Evolutionary conservation across 805 yeast species (phyloP).

Genomic region (Dipodascus albidus): DNA sequence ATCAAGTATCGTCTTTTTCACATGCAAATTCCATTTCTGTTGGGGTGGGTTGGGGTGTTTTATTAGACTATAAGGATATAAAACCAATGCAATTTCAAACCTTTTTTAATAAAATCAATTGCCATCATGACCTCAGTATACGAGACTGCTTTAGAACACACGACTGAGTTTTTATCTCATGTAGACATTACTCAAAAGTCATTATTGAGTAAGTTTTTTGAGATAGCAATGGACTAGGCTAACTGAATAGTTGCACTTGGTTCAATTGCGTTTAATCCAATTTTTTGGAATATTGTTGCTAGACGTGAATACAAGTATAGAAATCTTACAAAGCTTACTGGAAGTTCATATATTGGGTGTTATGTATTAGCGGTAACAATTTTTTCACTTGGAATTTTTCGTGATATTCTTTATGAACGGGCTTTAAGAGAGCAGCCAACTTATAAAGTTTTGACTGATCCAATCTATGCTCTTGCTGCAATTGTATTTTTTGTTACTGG

Average conservation of each 20-base stretch:
- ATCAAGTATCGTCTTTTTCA: neutral
- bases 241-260: constrained; percentile 45
- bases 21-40: neutral
- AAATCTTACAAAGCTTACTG: constrained; percentile 60
- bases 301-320: constrained; percentile 73
- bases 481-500: constrained; percentile 50
- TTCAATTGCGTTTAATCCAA: constrained; percentile 81
- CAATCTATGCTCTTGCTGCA: constrained; percentile 39
- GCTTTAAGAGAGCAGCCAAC: constrained; percentile 68
- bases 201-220: neutral
- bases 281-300: constrained; percentile 92
- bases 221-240: neutral
- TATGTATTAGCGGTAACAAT: constrained; percentile 74
- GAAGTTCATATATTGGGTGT: constrained; percentile 63
- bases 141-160: neutral
- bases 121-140: neutral
- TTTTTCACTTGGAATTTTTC: constrained; percentile 69
- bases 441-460: constrained; percentile 36
- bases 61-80: neutral
- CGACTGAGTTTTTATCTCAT: neutral
- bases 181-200: neutral
- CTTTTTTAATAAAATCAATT: no score
- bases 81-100: neutral
- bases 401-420: constrained; percentile 61
- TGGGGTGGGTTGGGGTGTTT: neutral